Conservation (phyloP, 1,139 yeast species). For the Candida albicans region DNA sequence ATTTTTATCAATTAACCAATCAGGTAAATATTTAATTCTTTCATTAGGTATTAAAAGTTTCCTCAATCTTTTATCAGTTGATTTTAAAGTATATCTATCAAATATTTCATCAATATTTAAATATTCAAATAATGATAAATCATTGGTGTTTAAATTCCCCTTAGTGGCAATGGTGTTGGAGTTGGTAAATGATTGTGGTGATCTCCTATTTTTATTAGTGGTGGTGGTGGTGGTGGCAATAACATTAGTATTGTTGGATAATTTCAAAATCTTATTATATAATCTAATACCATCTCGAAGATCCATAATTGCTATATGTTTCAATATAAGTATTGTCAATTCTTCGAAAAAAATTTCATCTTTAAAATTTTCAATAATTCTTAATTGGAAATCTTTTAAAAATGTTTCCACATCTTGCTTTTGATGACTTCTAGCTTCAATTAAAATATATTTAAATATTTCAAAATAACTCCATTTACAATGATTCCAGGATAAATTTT, state of each 20-base stretch:
- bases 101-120: background rate
- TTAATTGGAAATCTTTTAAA: background rate
- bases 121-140: background rate
- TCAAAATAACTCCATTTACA: slow-evolving; percentile 28
- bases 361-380: background rate
- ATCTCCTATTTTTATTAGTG: too few species aligned
- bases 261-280: slow-evolving; percentile 8
- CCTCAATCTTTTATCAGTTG: too few species aligned
- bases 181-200: too few species aligned
- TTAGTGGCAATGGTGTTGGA: too few species aligned
- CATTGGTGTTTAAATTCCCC: background rate
- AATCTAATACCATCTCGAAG: slow-evolving; percentile 15
- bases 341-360: slow-evolving; percentile 1
- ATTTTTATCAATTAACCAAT: background rate
- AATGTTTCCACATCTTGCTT: background rate
- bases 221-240: too few species aligned
- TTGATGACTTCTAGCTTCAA: slow-evolving; percentile 2
- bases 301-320: slow-evolving; percentile 12
- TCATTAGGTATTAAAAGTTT: too few species aligned
- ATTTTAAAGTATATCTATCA: background rate
- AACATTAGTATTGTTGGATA: background rate
- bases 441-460: slow-evolving; percentile 20
- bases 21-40: background rate
- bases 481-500: slow-evolving; percentile 19
- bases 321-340: slow-evolving; percentile 12